These are phyloP conservation scores for Xylaria curta DNA, from an alignment of 495 filamentous ascomycete species.

Conservation along the genomic window DNA sequence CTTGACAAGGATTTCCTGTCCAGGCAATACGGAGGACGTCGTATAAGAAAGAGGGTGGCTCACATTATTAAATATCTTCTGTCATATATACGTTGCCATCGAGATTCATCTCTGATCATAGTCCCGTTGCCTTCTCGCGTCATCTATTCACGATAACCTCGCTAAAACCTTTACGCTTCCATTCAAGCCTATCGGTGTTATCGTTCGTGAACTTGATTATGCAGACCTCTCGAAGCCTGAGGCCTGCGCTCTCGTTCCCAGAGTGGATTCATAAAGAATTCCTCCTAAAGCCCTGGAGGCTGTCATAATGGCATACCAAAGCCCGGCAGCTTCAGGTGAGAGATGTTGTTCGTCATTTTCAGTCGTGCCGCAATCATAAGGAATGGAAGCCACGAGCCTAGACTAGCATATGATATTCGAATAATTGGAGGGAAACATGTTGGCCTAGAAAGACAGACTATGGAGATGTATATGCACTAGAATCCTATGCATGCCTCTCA, in stretches of 20 bases:
- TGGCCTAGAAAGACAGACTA: neutral
- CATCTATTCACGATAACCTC: conserved; percentile 46
- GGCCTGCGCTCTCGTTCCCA: conserved; percentile 6
- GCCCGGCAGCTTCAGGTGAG: conserved; percentile 28
- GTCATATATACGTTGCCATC: conserved; percentile 46
- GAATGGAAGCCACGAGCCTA: neutral
- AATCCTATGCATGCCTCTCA: neutral
- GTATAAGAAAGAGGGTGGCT: conserved; percentile 13
- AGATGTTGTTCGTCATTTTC: neutral
- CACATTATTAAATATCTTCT: conserved; percentile 58
- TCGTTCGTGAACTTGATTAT: conserved; percentile 48
- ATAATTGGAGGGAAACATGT: neutral
- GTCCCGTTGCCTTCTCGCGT: conserved; percentile 35
- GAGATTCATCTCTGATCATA: conserved; percentile 29
- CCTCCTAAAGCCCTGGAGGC: neutral
- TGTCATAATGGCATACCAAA: conserved; percentile 28
- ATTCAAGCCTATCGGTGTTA: conserved; percentile 53
- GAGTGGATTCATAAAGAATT: conserved; percentile 19
- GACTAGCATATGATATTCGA: neutral
- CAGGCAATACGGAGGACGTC: neutral
- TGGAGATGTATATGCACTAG: neutral
- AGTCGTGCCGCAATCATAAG: neutral
- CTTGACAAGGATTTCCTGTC: neutral
- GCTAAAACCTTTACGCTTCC: conserved; percentile 63
- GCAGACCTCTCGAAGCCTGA: conserved; percentile 51